Evolutionary conservation across 2,329 filamentous ascomycete species (phyloP).

Genomic region (Hypoxylon sp.): DNA sequence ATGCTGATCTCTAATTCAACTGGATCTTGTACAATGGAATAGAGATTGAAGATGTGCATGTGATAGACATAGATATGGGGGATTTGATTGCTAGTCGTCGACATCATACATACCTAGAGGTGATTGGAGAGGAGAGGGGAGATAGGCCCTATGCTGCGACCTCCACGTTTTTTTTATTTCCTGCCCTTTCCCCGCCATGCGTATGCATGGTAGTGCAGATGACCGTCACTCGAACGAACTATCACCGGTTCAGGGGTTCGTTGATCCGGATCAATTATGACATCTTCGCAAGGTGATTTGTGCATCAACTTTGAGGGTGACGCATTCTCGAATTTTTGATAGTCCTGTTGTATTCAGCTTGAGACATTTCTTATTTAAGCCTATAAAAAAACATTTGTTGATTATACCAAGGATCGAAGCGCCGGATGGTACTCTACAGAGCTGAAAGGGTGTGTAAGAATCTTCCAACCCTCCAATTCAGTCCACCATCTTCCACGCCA

Average conservation of each 20-base stretch:
- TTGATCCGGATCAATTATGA: slow-evolving; percentile 30
- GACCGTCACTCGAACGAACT: slow-evolving; percentile 51
- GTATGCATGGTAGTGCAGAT: slow-evolving; percentile 52
- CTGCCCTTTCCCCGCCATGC: slow-evolving; percentile 48
- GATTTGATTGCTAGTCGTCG: slow-evolving; percentile 28
- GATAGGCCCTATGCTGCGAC: slow-evolving; percentile 46
- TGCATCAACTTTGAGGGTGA: slow-evolving; percentile 28
- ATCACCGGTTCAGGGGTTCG: slow-evolving; percentile 47
- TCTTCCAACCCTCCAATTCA: slow-evolving; percentile 37
- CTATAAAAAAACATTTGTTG: slow-evolving; percentile 27
- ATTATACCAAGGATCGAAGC: slow-evolving; percentile 47
- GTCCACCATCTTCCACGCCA: slow-evolving; percentile 32
- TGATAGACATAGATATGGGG: slow-evolving; percentile 14
- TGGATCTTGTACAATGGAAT: slow-evolving; percentile 7
- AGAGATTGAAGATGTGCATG: slow-evolving; percentile 34
- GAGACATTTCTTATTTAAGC: slow-evolving; percentile 30
- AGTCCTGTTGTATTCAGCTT: slow-evolving; percentile 23
- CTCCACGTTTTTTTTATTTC: slow-evolving; percentile 52
- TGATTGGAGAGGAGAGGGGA: slow-evolving; percentile 39
- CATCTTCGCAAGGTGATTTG: slow-evolving; percentile 15
- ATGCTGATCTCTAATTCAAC: slow-evolving; percentile 17
- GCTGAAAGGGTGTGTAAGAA: slow-evolving; percentile 46
- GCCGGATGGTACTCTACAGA: slow-evolving; percentile 50
- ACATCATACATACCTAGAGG: slow-evolving; percentile 39
- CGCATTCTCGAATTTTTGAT: slow-evolving; percentile 33